Evolutionary conservation across 2,329 filamentous ascomycete genomes (phyloP), one percentile per base, ranked within the genome.

Genomic region (Daldinia sp.): DNA sequence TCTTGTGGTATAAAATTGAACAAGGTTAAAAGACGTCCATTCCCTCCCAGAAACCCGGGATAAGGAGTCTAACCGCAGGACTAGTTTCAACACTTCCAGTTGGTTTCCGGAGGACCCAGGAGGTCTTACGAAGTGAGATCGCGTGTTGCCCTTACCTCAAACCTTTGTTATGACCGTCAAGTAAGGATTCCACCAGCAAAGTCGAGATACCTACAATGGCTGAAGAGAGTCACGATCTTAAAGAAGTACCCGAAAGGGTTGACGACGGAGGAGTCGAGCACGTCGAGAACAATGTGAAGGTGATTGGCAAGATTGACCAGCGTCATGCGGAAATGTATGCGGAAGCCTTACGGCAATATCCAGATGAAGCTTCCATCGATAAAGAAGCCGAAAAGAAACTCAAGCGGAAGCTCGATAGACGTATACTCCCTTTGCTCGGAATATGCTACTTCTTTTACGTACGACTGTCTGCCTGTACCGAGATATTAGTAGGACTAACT

Each of bases 341-440:
- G 7, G 56, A 59, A 53, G 56, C 56, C 19, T 30, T 59, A 10
- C 56, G 23, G 39, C 48, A 48, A 53, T 59, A 59, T 48, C 56
- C 56, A 9, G 39, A 59, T 1, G 56, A 59, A 6, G 21, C 21
- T 15, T 30, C 56, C 30, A 59, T 59, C n/a, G 56, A 59, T 17
- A 47, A 52, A 37, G 48, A 48, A 30, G 51, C 48, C 15, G 56
- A 59, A 30, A 52, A 48, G 17, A 37, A 19, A 19, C 71, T 81
- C 6, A 71, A 73, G 13, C 77, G 83, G 67, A 87, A 86, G 72
- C 84, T 87, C 56, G 85, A 88, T 66, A 76, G 82, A 4, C 84
- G 86, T 80, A 85, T 87, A 63, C 63, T 87, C n/a, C 85, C 85
- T 2, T 83, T 83, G 61, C 71, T 85, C 34, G 80, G 79, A 1